Conservation (phyloP, 371 early-diverging fungal genomes). For the Capillidium heterosporum region DNA sequence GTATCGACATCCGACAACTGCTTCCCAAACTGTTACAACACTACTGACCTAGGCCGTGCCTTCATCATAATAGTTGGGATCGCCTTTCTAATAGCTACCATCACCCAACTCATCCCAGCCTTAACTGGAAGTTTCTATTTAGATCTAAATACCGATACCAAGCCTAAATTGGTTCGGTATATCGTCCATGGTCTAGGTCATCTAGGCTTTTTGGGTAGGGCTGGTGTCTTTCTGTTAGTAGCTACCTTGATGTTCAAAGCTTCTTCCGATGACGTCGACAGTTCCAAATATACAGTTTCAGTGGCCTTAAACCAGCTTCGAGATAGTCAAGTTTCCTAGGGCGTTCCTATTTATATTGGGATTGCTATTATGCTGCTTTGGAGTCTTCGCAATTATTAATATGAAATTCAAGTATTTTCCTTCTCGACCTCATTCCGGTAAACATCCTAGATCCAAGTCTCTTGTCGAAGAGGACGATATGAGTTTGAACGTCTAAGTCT, state of each 20-base stretch:
- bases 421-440: background rate
- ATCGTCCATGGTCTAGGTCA: background rate
- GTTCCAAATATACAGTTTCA: background rate
- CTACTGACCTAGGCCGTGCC: background rate
- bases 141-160: background rate
- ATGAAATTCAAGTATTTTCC: background rate
- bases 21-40: conserved; percentile 1
- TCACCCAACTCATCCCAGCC: conserved; percentile 1
- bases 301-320: background rate
- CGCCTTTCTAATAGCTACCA: conserved; percentile 3
- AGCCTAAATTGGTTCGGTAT: background rate
- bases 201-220: background rate
- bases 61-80: background rate
- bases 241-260: conserved; percentile 3
- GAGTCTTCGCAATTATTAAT: background rate
- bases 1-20: conserved; percentile 1
- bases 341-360: conserved; percentile 1
- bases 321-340: background rate
- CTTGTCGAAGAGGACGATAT: too few species aligned
- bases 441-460: background rate
- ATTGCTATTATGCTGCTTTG: background rate
- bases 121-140: background rate
- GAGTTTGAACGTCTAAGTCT: too few species aligned
- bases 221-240: conserved; percentile 1
- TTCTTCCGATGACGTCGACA: background rate